Evolutionary conservation across 2,329 filamentous ascomycete species (phyloP), one percentile per base, ranked within the genome.

Genomic region (Colletotrichum sp.): DNA sequence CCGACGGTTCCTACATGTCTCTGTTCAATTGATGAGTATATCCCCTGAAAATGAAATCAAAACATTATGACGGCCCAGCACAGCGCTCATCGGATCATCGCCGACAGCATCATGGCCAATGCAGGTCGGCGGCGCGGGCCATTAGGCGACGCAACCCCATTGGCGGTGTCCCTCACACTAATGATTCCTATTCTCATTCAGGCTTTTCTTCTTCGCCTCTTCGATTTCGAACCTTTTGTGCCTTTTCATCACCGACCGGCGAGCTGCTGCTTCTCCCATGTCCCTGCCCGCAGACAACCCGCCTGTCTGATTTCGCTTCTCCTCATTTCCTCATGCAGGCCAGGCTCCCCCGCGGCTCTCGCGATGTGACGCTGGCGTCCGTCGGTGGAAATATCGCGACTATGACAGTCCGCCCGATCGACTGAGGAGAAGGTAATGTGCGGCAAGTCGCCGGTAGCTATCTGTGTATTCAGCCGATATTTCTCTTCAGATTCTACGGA

Each of bases 111-210:
- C 69, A 67, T 39, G 28, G 63, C 36, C 73, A 59, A 72, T 75
- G 73, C 73, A 75, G 69, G 73, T 68, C 63, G 16, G 63, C 73
- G 69, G 69, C 73, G 63, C 69, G 73, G 65, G 30, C 55, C 69
- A 10, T 68, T 48, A 55, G 55, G 22, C 73, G 69, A 68, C 32
- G 73, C 39, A 26, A 48, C 30, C 69, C 63, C 57, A 75, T 75
- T 75, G 73, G 73, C 39, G 26, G 32, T 22, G 13, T 8, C 57
- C 36, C 22, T 60, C 39, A 24, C 36, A 34, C 73, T 72, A 72
- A 68, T 70, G 57, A 72, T 68, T 52, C 64, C 44, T 67, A 10
- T 72, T 22, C 55, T 44, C 36, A 71, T 71, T 65, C 52, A 66
- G 60, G 60, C 60, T 65, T 72, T 72, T 66, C 68, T 66, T 55